Evolutionary conservation across 2,329 filamentous ascomycete species (phyloP).

Genomic region (Microthyrium microscopicum): DNA sequence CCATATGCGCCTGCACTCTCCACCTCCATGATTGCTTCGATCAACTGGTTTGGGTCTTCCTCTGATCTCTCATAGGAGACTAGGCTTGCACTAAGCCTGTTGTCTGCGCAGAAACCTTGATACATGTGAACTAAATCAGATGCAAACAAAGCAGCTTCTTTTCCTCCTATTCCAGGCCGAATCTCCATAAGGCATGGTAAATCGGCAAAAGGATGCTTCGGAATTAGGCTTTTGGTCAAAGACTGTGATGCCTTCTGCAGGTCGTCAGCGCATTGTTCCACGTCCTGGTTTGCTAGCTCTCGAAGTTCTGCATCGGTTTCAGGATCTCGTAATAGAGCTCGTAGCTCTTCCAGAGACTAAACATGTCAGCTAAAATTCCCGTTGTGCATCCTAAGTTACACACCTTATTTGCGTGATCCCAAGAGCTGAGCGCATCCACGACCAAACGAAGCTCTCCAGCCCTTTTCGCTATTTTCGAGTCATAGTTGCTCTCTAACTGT

Average conservation of each 20-base stretch:
- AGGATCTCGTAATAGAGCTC: constrained; percentile 55
- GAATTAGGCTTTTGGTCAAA: constrained; percentile 64
- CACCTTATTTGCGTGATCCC: constrained; percentile 41
- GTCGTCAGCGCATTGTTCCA: constrained; percentile 45
- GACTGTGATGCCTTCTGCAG: constrained; percentile 47
- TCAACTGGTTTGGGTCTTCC: constrained; percentile 38
- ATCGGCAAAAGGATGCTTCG: constrained; percentile 75
- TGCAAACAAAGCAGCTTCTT: constrained; percentile 82
- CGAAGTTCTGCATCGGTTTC: constrained; percentile 42
- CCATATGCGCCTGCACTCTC: constrained; percentile 64
- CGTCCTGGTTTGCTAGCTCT: constrained; percentile 48
- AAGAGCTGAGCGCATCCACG: constrained; percentile 35
- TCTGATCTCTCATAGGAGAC: constrained; percentile 70
- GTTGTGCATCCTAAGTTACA: constrained; percentile 9
- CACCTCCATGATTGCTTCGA: constrained; percentile 80
- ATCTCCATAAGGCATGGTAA: constrained; percentile 87
- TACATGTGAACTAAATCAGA: constrained; percentile 87
- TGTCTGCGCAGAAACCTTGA: constrained; percentile 53
- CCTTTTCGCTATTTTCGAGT: constrained; percentile 38
- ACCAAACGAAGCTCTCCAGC: constrained; percentile 38
- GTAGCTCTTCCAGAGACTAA: constrained; percentile 49
- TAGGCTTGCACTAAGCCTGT: constrained; percentile 47
- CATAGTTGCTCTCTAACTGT: constrained; percentile 37
- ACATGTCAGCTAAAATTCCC: neutral
- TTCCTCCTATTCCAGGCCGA: constrained; percentile 76